These are phyloP conservation scores for Mortierella sp. DNA, from an alignment of 371 early-diverging fungal genomes.

Conservation along the genomic window DNA sequence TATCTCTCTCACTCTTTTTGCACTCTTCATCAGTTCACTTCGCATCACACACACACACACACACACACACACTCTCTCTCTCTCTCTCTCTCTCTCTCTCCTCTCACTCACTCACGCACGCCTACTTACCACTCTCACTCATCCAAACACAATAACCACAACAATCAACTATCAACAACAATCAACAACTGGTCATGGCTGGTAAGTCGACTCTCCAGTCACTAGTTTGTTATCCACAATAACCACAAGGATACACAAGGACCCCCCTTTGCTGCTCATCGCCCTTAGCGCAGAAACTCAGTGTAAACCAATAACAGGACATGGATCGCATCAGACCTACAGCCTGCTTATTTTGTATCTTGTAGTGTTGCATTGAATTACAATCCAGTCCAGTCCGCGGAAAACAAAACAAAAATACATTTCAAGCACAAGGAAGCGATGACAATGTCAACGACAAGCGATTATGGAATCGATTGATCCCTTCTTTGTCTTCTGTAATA, in stretches of 20 bases:
- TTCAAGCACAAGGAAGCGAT: background rate
- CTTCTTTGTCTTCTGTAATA: background rate
- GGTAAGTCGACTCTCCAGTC: constrained; percentile 20
- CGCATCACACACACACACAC: background rate
- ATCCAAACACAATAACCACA: background rate
- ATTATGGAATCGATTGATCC: background rate
- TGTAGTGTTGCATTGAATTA: background rate
- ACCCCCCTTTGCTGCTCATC: background rate
- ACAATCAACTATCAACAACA: background rate
- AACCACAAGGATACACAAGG: background rate
- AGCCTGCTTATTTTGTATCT: background rate
- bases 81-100: background rate
- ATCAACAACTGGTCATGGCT: constrained; percentile 22
- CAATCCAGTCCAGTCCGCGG: background rate
- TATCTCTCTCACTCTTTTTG: background rate
- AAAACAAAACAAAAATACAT: background rate
- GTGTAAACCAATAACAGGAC: background rate
- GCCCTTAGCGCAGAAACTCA: background rate
- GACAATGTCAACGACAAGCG: constrained; percentile 8
- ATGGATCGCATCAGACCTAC: background rate
- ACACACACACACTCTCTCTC: background rate
- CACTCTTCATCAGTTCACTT: background rate
- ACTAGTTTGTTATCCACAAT: background rate
- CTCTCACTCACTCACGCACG: background rate
- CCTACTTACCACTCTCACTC: background rate